Base-by-base conservation (phyloP, 768 basidiomycete genomes). In the Agrocybe pediades region DNA sequence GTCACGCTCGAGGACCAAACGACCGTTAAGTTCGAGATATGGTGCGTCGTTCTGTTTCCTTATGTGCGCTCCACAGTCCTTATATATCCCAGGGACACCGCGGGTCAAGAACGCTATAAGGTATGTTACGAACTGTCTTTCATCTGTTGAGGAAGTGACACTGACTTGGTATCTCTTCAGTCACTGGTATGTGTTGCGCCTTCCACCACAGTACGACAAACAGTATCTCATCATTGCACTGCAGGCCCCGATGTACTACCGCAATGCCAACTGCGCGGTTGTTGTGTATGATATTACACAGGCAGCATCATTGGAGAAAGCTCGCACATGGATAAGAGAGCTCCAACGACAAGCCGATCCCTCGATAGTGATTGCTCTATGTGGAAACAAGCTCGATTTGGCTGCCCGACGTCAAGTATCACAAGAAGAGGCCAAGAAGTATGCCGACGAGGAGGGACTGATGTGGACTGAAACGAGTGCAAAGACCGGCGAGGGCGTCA, bases 251-350 rank as follows among this genome's bases (percentile, higher is more conserved):
- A 96, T 95, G 94, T 96, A 96, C 77, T 97, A 97, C 73, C 88
- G 93, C 60, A 93, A 93, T 60, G 92, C 92, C 65, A 90, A 95
- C 65, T 94, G 92, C 64, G 93, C 94, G 21, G 91, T 96, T 23
- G 94, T 95, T 43, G 93, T 95, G 19, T 96, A 94, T 69, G 97
- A 99, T 72, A 95, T 99, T 70, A 98, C 97, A 39, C 90, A 93
- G 67, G 68, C 88, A 7, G 80, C 92, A 20, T 96, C 95, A 2
- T 83, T 96, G 58, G 92, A 96, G 76, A 97, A 96, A 74, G 96
- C 96, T 24, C 88, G 90, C 62, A 87, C 87, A 58, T 98, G 96
- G 96, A 95, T 98, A 67, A 82, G 90, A 47, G 95, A 98, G 71
- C 85, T 98, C 2, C 95, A 97, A 67, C 92, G 95, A 50, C 95